phyloP scores from a whole-genome alignment of 2,329 filamentous ascomycete species.

The Teratosphaeriaceae sp. region DNA sequence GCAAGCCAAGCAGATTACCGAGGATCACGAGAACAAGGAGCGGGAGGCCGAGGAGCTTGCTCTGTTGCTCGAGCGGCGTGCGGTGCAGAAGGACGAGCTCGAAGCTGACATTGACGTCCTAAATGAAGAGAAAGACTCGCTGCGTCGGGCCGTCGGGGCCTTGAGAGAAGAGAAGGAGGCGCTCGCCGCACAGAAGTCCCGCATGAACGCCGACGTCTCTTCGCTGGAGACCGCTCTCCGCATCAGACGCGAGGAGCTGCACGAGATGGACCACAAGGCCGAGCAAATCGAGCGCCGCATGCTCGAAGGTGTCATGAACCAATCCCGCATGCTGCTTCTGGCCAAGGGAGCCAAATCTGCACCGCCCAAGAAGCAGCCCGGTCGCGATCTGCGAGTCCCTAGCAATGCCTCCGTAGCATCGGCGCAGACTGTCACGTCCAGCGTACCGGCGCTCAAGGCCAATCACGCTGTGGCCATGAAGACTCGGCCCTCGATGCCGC shows the following conservation, averaged over 20 bases:
- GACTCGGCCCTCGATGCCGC: slow-evolving; percentile 35
- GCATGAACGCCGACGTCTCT: slow-evolving; percentile 77
- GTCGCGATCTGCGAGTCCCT: slow-evolving; percentile 35
- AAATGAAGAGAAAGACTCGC: slow-evolving; percentile 40
- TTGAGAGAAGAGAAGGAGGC: slow-evolving; percentile 67
- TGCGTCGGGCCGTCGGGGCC: slow-evolving; percentile 48
- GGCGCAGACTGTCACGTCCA: slow-evolving; percentile 33
- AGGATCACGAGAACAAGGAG: slow-evolving; percentile 73
- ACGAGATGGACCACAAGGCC: slow-evolving; percentile 82
- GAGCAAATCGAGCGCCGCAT: slow-evolving; percentile 88
- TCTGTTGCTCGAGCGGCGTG: slow-evolving; percentile 70
- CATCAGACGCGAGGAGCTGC: slow-evolving; percentile 83
- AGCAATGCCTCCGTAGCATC: slow-evolving; percentile 36
- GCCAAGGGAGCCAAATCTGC: slow-evolving; percentile 48
- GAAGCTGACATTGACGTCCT: slow-evolving; percentile 41
- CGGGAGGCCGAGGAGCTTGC: slow-evolving; percentile 73
- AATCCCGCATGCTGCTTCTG: slow-evolving; percentile 85
- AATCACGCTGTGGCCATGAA: slow-evolving; percentile 44
- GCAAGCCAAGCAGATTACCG: slow-evolving; percentile 66
- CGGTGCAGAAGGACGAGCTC: slow-evolving; percentile 57
- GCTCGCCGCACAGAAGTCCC: slow-evolving; percentile 69
- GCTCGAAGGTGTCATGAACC: slow-evolving; percentile 90
- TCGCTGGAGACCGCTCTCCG: slow-evolving; percentile 84
- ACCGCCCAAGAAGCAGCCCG: slow-evolving; percentile 34
- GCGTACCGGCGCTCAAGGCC: slow-evolving; percentile 24